These are phyloP conservation scores for Populus nigra DNA, from an alignment of 345 rosid genomes.

Conservation along the genomic window DNA sequence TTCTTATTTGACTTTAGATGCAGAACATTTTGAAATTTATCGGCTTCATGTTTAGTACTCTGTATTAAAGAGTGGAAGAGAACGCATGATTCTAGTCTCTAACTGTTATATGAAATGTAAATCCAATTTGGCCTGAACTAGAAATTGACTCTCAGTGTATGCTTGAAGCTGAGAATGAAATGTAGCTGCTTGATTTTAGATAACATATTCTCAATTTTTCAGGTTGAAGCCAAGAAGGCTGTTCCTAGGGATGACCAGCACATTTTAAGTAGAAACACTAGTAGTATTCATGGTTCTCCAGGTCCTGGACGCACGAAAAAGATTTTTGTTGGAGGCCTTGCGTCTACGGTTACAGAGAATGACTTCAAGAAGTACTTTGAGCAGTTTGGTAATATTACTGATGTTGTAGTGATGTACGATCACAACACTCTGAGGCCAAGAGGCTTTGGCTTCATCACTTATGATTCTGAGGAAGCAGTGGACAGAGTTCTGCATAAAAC, in stretches of 20 bases:
- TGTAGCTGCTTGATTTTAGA: conserved; percentile 14
- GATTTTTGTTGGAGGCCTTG: conserved; percentile 91
- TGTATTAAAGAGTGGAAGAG: not conserved
- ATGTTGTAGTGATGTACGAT: conserved; percentile 97
- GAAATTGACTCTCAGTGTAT: conserved; percentile 1
- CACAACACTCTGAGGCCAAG: conserved; percentile 97
- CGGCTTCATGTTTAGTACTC: not conserved
- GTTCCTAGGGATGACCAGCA: conserved; percentile 89
- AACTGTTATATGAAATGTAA: not conserved
- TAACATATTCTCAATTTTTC: conserved; percentile 24
- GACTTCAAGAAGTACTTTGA: conserved; percentile 83
- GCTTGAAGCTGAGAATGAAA: conserved; percentile 13
- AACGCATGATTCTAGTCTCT: not conserved
- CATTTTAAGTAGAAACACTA: conserved; percentile 49
- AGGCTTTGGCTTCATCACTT: conserved; percentile 98
- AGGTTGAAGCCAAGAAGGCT: conserved; percentile 98
- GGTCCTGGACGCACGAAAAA: conserved; percentile 65
- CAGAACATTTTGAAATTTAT: not conserved
- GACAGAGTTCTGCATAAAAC: conserved; percentile 81
- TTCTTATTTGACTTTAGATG: not conserved
- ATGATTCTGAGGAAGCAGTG: conserved; percentile 86
- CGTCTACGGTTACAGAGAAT: conserved; percentile 60
- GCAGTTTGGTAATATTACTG: conserved; percentile 79
- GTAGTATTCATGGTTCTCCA: conserved; percentile 60
- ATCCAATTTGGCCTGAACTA: conserved; percentile 8